Percentiles rank a stretch among this genome's conserved stretches.
phyloP scores from a whole-genome alignment of 2,329 filamentous ascomycete species.

The Chaetomiaceae sp. region DNA sequence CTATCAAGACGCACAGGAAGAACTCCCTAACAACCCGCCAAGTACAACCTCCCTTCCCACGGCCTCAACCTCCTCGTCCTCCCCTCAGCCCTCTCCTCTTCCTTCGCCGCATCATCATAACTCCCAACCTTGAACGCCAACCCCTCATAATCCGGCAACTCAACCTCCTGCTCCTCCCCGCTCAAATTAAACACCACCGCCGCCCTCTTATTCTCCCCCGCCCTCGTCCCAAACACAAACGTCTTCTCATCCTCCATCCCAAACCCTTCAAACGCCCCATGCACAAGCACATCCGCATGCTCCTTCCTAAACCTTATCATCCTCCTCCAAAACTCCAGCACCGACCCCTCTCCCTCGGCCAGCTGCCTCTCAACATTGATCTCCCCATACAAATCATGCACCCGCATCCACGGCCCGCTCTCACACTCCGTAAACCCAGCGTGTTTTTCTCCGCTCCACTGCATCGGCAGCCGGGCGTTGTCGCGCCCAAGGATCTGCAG shows the following conservation, averaged over 20 bases:
- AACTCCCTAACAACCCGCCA: slow-evolving; percentile 16
- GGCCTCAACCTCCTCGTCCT: slow-evolving; percentile 27
- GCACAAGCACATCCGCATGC: slow-evolving; percentile 55
- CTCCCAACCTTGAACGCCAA: slow-evolving; percentile 29
- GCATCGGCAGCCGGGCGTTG: slow-evolving; percentile 64
- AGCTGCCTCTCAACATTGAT: slow-evolving; percentile 54
- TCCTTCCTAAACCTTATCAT: slow-evolving; percentile 52
- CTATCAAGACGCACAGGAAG: too few species aligned
- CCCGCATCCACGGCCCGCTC: slow-evolving; percentile 54
- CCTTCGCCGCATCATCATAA: slow-evolving; percentile 27
- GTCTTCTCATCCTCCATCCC: slow-evolving; percentile 43
- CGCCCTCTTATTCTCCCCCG: slow-evolving; percentile 17
- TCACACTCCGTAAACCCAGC: slow-evolving; percentile 57
- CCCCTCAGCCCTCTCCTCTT: slow-evolving; percentile 5
- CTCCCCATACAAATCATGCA: slow-evolving; percentile 51
- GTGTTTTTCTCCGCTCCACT: slow-evolving; percentile 52
- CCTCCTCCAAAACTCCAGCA: slow-evolving; percentile 58
- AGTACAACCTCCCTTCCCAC: slow-evolving; percentile 36
- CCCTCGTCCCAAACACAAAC: slow-evolving; percentile 43
- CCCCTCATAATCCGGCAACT: slow-evolving; percentile 25
- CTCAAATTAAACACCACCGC: slow-evolving; percentile 44
- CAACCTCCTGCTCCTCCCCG: slow-evolving; percentile 32
- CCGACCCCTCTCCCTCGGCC: slow-evolving; percentile 38
- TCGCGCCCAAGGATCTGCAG: slow-evolving; percentile 60
- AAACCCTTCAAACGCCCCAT: slow-evolving; percentile 53